Conservation (phyloP, 2,329 filamentous ascomycete genomes). For the Metarhizium album region DNA sequence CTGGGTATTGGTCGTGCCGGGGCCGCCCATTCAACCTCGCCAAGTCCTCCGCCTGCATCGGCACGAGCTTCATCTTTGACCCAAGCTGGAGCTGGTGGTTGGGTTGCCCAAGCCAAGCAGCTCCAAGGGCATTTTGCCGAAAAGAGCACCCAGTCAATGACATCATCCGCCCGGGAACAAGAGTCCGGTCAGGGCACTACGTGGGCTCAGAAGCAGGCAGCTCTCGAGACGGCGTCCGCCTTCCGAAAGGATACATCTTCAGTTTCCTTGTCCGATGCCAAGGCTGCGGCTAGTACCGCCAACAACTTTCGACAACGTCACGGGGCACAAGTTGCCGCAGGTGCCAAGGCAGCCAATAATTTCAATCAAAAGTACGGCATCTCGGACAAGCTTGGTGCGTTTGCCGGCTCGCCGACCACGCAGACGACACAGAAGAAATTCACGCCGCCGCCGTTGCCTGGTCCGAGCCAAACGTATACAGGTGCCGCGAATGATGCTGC, state of each 20-base stretch:
- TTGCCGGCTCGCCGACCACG: slow-evolving; percentile 11
- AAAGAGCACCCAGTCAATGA: slow-evolving; percentile 28
- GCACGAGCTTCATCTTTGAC: slow-evolving; percentile 11
- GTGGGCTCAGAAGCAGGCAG: slow-evolving; percentile 54
- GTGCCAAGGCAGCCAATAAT: slow-evolving; percentile 43
- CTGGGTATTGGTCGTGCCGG: slow-evolving; percentile 54
- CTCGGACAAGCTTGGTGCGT: slow-evolving; percentile 24
- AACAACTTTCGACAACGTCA: slow-evolving; percentile 63
- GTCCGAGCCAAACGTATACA: neutral
- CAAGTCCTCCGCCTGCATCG: slow-evolving; percentile 17
- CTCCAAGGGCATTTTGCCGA: slow-evolving; percentile 57
- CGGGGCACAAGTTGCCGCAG: slow-evolving; percentile 54
- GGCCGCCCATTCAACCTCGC: slow-evolving; percentile 17
- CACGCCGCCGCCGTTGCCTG: slow-evolving; percentile 1
- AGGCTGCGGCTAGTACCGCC: slow-evolving; percentile 46
- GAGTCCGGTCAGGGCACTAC: slow-evolving; percentile 41
- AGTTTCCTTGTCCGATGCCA: slow-evolving; percentile 48
- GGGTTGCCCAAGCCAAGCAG: slow-evolving; percentile 44
- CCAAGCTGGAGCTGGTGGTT: slow-evolving; percentile 1
- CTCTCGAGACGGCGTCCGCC: slow-evolving; percentile 47
- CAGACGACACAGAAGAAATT: slow-evolving; percentile 1
- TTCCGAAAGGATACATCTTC: slow-evolving; percentile 51
- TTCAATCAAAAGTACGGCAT: slow-evolving; percentile 54
- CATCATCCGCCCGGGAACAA: slow-evolving; percentile 10
- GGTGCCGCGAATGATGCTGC: neutral